Evolutionary conservation across 2,329 filamentous ascomycete genomes (phyloP), one percentile per base, ranked within the genome.

Genomic region (Fusarium sp.): DNA sequence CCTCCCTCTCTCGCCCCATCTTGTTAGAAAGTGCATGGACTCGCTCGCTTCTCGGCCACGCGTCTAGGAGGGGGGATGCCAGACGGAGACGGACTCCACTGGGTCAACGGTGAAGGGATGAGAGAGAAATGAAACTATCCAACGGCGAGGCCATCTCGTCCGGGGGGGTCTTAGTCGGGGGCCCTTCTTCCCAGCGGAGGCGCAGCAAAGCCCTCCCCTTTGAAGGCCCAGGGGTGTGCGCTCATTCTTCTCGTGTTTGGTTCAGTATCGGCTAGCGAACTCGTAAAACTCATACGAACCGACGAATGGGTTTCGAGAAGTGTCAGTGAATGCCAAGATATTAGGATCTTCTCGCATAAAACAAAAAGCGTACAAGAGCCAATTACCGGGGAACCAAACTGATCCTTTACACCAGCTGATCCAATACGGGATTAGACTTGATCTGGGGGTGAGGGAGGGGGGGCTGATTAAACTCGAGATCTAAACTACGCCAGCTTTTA

Each of bases 81-180:
- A 63, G 20, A 22, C 17, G 45, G 22, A 50, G 45, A 50, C 33
- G 27, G 54, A 69, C 68, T 70, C 71, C 71, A 74, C 71, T 17
- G 7, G 33, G 33, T 37, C n/a, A 37, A 65, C 30, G 57, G 38
- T 50, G 52, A 68, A 50, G 30, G 43, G 62, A 65, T 52, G 71
- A 33, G 50, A 52, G 43, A 63, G 58, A 74, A 74, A 72, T 74
- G 68, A 66, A 72, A 63, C 57, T 73, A 54, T 54, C 27, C 57
- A 47, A 69, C 30, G 68, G 37, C 56, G 64, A 71, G 38, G n/a
- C 27, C 68, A 60, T 73, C 56, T 43, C 43, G 30, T 20, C 22
- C 40, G 35, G 67, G 67, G 22, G 40, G 43, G 43, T 47, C 43
- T 40, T 35, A 35, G 54, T 37, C 20, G 47, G 47, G 47, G 15